These are phyloP conservation scores for Alternaria burnsii DNA, from an alignment of 2,329 filamentous ascomycete species.

Conservation along the genomic window DNA sequence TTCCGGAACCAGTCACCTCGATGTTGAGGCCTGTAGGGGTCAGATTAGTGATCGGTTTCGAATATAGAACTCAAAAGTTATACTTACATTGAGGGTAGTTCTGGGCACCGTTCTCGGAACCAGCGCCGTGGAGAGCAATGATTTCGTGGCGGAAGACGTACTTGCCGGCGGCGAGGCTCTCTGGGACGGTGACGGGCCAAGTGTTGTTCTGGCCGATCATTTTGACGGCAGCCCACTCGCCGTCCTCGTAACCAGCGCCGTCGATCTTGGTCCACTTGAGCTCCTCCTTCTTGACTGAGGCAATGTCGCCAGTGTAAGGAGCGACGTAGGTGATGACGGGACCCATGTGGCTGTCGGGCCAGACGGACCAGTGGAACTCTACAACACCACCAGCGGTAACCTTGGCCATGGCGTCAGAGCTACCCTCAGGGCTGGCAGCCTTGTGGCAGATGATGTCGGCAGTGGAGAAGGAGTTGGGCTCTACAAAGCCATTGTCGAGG, in stretches of 20 bases:
- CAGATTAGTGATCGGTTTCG: constrained; percentile 23
- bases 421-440: constrained; percentile 56
- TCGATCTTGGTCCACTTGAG: constrained; percentile 53
- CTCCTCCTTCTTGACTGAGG: constrained; percentile 45
- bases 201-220: constrained; percentile 60
- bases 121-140: constrained; percentile 59
- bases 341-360: constrained; percentile 50
- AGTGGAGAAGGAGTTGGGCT: constrained; percentile 36
- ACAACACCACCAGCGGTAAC: constrained; percentile 68
- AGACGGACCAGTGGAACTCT: constrained; percentile 61
- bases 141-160: constrained; percentile 67
- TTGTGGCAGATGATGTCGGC: constrained; percentile 69
- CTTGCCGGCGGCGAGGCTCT: constrained; percentile 56
- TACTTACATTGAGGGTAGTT: constrained; percentile 59
- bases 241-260: constrained; percentile 39
- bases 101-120: constrained; percentile 59
- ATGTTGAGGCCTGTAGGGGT: constrained; percentile 52
- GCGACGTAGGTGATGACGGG: constrained; percentile 53
- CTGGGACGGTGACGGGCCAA: constrained; percentile 57
- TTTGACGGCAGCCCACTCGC: constrained; percentile 49
- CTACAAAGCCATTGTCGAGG: constrained; percentile 50
- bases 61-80: background rate
- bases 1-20: constrained; percentile 59
- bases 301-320: constrained; percentile 41
- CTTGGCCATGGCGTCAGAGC: constrained; percentile 56